Evolutionary conservation across 192 early-diverging fungal genomes (phyloP).

Genomic region (Coemansia guatemalensis): DNA sequence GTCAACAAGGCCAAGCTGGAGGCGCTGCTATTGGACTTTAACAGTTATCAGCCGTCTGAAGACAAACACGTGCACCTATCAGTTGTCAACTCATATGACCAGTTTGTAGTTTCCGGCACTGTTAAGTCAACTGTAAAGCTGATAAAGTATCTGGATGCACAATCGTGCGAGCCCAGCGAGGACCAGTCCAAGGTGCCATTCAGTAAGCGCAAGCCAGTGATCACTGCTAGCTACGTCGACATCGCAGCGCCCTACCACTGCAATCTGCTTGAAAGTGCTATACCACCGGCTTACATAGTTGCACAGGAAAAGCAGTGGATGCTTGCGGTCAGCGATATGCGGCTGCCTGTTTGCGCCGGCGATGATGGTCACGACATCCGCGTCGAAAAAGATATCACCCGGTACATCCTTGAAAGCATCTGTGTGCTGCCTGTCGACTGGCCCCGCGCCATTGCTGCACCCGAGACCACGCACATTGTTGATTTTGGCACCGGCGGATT

Average conservation of each 20-base stretch:
- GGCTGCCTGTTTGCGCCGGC: conserved; percentile 74
- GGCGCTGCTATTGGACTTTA: conserved; percentile 7
- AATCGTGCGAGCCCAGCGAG: conserved; percentile 4
- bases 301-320: conserved; percentile 58
- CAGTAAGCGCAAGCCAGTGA: conserved; percentile 71
- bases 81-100: conserved; percentile 12
- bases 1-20: conserved; percentile 4
- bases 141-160: neutral
- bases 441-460: conserved; percentile 56
- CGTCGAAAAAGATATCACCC: conserved; percentile 55
- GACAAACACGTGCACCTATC: conserved; percentile 11
- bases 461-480: conserved; percentile 70
- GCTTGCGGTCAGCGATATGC: conserved; percentile 61
- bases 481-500: conserved; percentile 86
- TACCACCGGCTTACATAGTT: conserved; percentile 59
- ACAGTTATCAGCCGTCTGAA: conserved; percentile 1
- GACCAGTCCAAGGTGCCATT: conserved; percentile 71
- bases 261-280: conserved; percentile 41
- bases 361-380: conserved; percentile 72
- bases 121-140: conserved; percentile 7
- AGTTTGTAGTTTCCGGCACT: conserved; percentile 19
- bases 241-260: conserved; percentile 77
- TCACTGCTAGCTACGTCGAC: conserved; percentile 74
- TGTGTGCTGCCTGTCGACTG: conserved; percentile 59
- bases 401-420: conserved; percentile 62